Percentiles rank a stretch among this genome's conserved stretches.
These are phyloP conservation scores for Xerophyta viscosa DNA, from an alignment of 106 monocot genomes.

Conservation along the genomic window DNA sequence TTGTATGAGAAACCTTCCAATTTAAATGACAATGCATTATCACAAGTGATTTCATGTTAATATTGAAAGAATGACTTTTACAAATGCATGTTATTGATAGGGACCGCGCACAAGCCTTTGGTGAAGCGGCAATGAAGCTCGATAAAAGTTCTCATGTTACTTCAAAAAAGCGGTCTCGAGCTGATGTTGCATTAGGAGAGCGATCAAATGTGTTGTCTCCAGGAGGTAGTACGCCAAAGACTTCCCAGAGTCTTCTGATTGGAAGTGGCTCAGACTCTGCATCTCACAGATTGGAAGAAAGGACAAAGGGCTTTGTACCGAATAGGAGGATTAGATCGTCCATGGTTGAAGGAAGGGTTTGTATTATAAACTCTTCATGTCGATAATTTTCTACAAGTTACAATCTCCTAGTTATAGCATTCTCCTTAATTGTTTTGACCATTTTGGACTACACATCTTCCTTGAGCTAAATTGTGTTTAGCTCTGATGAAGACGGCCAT, in stretches of 20 bases:
- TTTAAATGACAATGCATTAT: too few relatives aligned
- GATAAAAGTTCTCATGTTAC: slow-evolving; percentile 21
- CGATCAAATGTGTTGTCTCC: slow-evolving; percentile 15
- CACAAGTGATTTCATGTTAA: too few relatives aligned
- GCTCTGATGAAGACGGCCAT: too few relatives aligned
- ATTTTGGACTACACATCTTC: too few relatives aligned
- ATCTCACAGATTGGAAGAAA: slow-evolving; percentile 40
- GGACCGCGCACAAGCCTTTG: slow-evolving; percentile 34
- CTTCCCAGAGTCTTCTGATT: slow-evolving; percentile 23
- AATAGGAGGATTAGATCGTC: slow-evolving; percentile 45
- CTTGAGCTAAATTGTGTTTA: too few relatives aligned
- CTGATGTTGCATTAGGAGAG: slow-evolving; percentile 33
- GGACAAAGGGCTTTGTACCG: slow-evolving; percentile 30
- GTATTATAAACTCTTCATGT: slow-evolving; percentile 1
- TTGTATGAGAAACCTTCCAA: too few relatives aligned
- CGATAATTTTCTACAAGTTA: background rate
- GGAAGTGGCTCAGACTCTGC: slow-evolving; percentile 24
- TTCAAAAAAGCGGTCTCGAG: slow-evolving; percentile 38
- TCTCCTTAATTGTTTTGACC: too few relatives aligned
- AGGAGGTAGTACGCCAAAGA: slow-evolving; percentile 18
- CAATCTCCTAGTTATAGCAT: too few relatives aligned
- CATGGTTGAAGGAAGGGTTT: slow-evolving; percentile 29
- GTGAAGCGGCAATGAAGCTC: slow-evolving; percentile 33
- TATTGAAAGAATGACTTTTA: background rate
- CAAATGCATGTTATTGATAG: slow-evolving; percentile 15